These are phyloP conservation scores for Russula abietina DNA, from an alignment of 768 basidiomycete species.

Conservation along the genomic window DNA sequence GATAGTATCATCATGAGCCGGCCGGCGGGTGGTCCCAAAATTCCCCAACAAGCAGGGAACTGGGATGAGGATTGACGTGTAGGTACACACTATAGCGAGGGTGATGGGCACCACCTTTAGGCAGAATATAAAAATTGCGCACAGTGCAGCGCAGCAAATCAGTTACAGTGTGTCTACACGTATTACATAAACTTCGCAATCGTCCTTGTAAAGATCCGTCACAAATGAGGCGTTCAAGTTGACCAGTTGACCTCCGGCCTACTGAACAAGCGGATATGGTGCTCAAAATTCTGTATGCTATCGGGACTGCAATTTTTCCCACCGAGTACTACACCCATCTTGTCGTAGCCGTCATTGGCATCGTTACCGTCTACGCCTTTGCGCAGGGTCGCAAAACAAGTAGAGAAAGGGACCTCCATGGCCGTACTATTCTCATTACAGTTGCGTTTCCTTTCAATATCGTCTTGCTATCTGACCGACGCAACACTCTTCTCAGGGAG, in stretches of 20 bases:
- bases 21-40: slow-evolving; percentile 82
- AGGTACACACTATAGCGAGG: neutral
- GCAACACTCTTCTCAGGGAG: slow-evolving; percentile 44
- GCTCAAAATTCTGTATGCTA: slow-evolving; percentile 41
- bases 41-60: slow-evolving; percentile 80
- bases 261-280: slow-evolving; percentile 39
- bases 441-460: slow-evolving; percentile 36
- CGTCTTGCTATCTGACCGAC: neutral
- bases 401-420: slow-evolving; percentile 72
- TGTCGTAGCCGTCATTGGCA: slow-evolving; percentile 36
- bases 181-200: neutral
- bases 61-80: slow-evolving; percentile 68
- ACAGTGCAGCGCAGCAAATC: no score
- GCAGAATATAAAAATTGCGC: no score
- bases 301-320: slow-evolving; percentile 43
- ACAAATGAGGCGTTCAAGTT: neutral
- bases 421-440: slow-evolving; percentile 62
- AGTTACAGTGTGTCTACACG: no score
- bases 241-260: neutral
- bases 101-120: neutral
- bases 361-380: slow-evolving; percentile 51
- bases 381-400: slow-evolving; percentile 65
- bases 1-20: slow-evolving; percentile 98
- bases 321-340: slow-evolving; percentile 53
- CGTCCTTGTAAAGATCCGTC: no score